A percentile compares a stretch with the other conserved stretches of the same genome.
phyloP scores from a whole-genome alignment of 352 stramenopile genomes.

The Pythium coloratum region DNA sequence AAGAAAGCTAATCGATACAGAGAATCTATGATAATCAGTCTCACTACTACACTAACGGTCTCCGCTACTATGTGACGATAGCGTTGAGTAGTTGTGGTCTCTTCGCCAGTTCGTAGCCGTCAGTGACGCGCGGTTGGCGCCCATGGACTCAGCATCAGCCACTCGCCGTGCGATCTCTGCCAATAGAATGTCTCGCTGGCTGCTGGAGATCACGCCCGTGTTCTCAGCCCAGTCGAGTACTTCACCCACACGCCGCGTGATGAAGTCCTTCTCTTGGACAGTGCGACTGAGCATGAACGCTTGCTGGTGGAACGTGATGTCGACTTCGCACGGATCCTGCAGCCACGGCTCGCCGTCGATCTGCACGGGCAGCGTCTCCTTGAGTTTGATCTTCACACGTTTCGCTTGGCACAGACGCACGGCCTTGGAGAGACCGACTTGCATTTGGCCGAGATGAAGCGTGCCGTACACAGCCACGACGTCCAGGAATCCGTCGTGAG shows the following conservation, averaged over 20 bases:
- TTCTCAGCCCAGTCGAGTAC: constrained; percentile 85
- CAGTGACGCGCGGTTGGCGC: constrained; percentile 11
- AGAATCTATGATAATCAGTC: background rate
- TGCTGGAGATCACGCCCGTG: constrained; percentile 65
- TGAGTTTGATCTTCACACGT: constrained; percentile 52
- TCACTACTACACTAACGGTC: constrained; percentile 16
- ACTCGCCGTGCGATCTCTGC: constrained; percentile 73
- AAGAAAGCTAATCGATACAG: background rate
- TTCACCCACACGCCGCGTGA: constrained; percentile 78
- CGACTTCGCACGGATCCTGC: constrained; percentile 79
- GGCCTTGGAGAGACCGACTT: constrained; percentile 83
- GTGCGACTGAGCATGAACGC: constrained; percentile 84
- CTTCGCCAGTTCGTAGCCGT: constrained; percentile 5
- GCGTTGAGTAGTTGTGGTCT: constrained; percentile 5
- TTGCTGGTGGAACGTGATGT: constrained; percentile 83
- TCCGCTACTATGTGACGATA: constrained; percentile 20
- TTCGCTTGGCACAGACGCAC: constrained; percentile 78
- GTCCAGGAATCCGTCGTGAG: constrained; percentile 91
- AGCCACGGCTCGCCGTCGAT: constrained; percentile 96
- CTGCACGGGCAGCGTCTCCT: constrained; percentile 82
- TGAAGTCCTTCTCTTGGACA: constrained; percentile 71
- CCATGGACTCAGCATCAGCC: constrained; percentile 32
- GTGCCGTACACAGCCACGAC: constrained; percentile 93
- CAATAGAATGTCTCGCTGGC: constrained; percentile 70
- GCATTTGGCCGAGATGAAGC: constrained; percentile 94